Evolutionary conservation across 352 stramenopile species (phyloP).

Genomic region (Saprolegnia parasitica): DNA sequence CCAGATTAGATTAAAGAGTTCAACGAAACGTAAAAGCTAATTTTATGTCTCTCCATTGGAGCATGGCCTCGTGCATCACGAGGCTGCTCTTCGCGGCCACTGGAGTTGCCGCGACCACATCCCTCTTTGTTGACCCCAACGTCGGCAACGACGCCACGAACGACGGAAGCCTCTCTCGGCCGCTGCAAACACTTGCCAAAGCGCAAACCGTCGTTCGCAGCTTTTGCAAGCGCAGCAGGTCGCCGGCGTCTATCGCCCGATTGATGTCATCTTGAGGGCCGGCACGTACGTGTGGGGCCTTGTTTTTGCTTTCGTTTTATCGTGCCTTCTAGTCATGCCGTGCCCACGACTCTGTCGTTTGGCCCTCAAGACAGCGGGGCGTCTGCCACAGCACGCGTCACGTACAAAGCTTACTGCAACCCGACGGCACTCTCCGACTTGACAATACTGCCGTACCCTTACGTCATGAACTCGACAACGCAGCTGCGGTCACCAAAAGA

Average conservation of each 20-base stretch:
- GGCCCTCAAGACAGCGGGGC: constrained; percentile 39
- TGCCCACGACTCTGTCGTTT: constrained; percentile 47
- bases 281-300: constrained; percentile 58
- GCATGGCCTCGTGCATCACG: too few species aligned
- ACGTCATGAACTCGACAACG: constrained; percentile 35
- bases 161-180: constrained; percentile 43
- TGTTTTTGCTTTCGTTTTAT: too few species aligned
- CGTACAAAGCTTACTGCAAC: constrained; percentile 72
- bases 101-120: background rate
- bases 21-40: too few species aligned
- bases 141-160: constrained; percentile 38
- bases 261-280: constrained; percentile 57
- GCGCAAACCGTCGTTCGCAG: constrained; percentile 41
- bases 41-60: too few species aligned
- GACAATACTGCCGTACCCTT: constrained; percentile 45
- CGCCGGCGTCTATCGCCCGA: constrained; percentile 27
- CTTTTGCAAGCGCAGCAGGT: constrained; percentile 34
- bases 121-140: background rate
- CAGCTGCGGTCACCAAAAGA: constrained; percentile 34
- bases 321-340: background rate
- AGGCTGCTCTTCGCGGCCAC: background rate
- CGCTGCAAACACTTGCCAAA: constrained; percentile 50
- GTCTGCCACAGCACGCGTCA: constrained; percentile 35
- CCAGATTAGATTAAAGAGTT: too few species aligned
- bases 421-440: constrained; percentile 35